Conservation (phyloP, 257 asterid genomes). For the Solanum chilense region DNA sequence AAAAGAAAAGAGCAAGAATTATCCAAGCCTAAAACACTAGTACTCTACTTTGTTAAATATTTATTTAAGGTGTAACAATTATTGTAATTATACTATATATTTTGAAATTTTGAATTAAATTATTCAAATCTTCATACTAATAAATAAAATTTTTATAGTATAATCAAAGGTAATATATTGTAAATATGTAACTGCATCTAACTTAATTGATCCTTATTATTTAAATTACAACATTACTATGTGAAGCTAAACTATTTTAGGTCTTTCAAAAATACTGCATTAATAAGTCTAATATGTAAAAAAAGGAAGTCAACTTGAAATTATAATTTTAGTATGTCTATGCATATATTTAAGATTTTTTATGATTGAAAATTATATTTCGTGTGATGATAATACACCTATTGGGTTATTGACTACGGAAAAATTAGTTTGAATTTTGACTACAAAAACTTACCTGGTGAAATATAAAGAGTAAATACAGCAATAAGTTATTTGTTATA, state of each 20-base stretch:
- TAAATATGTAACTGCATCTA: not conserved
- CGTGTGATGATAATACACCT: not conserved
- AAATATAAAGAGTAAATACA: no score
- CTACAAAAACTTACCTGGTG: not conserved
- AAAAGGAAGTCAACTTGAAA: not conserved
- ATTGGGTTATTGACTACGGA: not conserved
- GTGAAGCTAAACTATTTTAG: not conserved
- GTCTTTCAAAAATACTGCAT: no score
- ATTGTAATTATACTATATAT: no score
- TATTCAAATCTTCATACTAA: no score
- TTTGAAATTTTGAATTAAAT: not conserved
- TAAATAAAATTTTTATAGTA: no score
- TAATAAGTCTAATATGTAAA: no score
- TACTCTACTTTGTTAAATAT: not conserved
- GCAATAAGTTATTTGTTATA: no score
- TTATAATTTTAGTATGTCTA: not conserved
- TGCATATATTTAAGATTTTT: not conserved
- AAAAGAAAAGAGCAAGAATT: not conserved
- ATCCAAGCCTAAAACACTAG: not conserved
- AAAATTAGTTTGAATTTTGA: no score
- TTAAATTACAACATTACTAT: not conserved
- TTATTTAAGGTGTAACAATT: no score
- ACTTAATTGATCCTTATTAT: not conserved
- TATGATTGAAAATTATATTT: no score
- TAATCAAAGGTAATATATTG: not conserved